A percentile compares a stretch with the other conserved stretches of the same genome.
These are phyloP conservation scores for Fusarium tjaetaba DNA, from an alignment of 2,329 filamentous ascomycete genomes.

Conservation along the genomic window DNA sequence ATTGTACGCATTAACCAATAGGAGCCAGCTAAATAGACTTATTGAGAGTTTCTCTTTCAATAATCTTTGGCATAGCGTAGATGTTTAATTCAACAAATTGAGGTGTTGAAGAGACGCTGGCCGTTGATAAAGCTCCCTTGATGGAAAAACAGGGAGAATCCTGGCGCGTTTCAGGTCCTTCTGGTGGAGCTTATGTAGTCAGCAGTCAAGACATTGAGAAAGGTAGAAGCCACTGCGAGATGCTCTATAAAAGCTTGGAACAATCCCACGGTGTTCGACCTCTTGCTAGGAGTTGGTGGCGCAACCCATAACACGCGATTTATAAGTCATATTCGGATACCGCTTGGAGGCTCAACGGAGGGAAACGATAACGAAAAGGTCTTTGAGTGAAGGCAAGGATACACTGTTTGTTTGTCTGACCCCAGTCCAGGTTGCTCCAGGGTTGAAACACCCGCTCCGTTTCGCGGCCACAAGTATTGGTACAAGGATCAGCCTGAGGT, in stretches of 20 bases:
- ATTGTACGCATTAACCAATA: background rate
- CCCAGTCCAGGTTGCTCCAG: slow-evolving; percentile 10
- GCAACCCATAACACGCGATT: background rate
- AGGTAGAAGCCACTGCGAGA: slow-evolving; percentile 15
- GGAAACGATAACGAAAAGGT: background rate
- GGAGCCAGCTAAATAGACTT: background rate
- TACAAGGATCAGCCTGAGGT: slow-evolving; percentile 21
- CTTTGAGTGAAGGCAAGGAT: background rate
- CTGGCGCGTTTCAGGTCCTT: slow-evolving; percentile 30
- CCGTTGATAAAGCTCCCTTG: background rate
- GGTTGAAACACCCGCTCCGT: slow-evolving; percentile 38
- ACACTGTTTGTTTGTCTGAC: slow-evolving; percentile 23
- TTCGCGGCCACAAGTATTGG: slow-evolving; percentile 11
- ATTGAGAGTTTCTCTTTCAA: background rate
- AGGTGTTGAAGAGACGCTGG: background rate
- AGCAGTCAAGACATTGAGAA: background rate
- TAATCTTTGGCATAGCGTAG: background rate
- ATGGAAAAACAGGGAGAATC: slow-evolving; percentile 1
- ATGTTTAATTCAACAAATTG: background rate
- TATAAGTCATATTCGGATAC: background rate
- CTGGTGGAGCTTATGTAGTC: slow-evolving; percentile 5
- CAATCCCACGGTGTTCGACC: background rate
- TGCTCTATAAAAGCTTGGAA: background rate
- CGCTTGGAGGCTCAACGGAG: background rate
- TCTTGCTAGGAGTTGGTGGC: slow-evolving; percentile 1